Conservation (phyloP, 805 yeast species). For the Yueomyces sp. region DNA sequence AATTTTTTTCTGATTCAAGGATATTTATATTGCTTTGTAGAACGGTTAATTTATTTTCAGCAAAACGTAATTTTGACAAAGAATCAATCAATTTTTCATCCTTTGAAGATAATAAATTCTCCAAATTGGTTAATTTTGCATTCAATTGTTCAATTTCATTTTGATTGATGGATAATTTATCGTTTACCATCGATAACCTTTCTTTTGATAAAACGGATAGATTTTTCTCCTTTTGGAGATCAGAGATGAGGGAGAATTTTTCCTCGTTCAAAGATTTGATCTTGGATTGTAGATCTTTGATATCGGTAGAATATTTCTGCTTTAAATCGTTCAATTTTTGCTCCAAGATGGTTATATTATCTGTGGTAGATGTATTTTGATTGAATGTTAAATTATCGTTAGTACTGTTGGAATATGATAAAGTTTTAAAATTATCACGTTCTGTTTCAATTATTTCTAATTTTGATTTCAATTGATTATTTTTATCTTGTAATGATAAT, state of each 20-base stretch:
- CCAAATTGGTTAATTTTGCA: conserved; percentile 27
- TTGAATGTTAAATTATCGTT: neutral
- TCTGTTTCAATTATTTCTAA: conserved; percentile 46
- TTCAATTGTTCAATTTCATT: conserved; percentile 35
- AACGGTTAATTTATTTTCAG: conserved; percentile 33
- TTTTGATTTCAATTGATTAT: conserved; percentile 37
- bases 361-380: neutral
- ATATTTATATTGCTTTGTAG: conserved; percentile 15
- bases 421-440: conserved; percentile 47
- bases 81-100: conserved; percentile 36
- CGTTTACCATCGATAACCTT: conserved; percentile 30
- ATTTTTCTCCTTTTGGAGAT: conserved; percentile 42
- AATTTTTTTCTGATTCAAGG: conserved; percentile 34
- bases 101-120: conserved; percentile 30
- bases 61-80: conserved; percentile 34
- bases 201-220: conserved; percentile 40
- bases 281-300: conserved; percentile 37
- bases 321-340: conserved; percentile 9
- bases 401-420: neutral
- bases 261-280: conserved; percentile 27
- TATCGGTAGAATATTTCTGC: conserved; percentile 29
- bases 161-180: conserved; percentile 28
- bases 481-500: conserved; percentile 43
- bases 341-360: conserved; percentile 7
- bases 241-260: conserved; percentile 34